Conservation (phyloP, 2,329 filamentous ascomycete genomes). For the Ascochyta koolunga region DNA sequence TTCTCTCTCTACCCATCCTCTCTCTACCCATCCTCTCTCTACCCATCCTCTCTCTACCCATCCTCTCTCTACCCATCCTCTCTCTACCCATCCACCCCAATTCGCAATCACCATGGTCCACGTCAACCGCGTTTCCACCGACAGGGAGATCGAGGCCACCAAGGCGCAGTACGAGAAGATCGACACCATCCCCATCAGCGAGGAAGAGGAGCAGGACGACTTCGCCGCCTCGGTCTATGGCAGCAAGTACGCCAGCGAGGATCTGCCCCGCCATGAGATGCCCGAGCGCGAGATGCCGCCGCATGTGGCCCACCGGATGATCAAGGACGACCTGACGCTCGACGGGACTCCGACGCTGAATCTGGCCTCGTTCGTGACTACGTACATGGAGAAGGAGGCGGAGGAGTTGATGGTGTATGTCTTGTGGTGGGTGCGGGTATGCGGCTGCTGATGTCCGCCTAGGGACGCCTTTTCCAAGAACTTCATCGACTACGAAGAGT, state of each 20-base stretch:
- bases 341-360: slow-evolving; percentile 71
- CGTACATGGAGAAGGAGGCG: slow-evolving; percentile 94
- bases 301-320: slow-evolving; percentile 94
- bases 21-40: too few relatives aligned
- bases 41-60: not conserved
- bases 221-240: slow-evolving; percentile 87
- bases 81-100: slow-evolving; percentile 9
- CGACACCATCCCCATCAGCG: slow-evolving; percentile 32
- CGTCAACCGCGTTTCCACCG: slow-evolving; percentile 52
- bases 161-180: slow-evolving; percentile 29
- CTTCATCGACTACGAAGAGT: slow-evolving; percentile 67
- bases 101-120: slow-evolving; percentile 59
- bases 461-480: slow-evolving; percentile 88
- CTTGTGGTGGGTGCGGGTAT: too few relatives aligned
- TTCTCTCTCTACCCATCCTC: too few relatives aligned
- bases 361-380: slow-evolving; percentile 91
- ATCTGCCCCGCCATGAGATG: slow-evolving; percentile 84
- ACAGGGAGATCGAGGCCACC: slow-evolving; percentile 46
- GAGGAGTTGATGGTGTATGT: slow-evolving; percentile 87
- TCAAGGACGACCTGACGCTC: slow-evolving; percentile 84
- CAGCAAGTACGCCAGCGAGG: slow-evolving; percentile 78
- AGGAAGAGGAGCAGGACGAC: slow-evolving; percentile 52
- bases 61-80: not conserved
- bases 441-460: not conserved
- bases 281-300: slow-evolving; percentile 81